phyloP scores from a whole-genome alignment of 768 basidiomycete genomes.

The Terana coerulea region DNA sequence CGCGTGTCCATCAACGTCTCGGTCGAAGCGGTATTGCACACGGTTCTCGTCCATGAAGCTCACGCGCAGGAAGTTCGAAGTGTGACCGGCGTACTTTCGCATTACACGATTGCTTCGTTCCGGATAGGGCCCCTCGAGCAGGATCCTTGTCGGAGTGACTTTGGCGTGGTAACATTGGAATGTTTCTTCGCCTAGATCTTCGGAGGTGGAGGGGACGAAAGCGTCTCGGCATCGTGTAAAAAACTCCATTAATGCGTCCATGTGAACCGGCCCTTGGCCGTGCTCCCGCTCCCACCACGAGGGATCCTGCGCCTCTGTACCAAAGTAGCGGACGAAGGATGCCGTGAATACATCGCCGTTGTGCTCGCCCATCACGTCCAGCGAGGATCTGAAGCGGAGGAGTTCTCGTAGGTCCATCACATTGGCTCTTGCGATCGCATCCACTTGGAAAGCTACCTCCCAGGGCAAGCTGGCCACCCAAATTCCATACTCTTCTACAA shows the following conservation, averaged over 20 bases:
- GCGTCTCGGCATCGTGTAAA: not conserved
- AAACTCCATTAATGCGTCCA: not conserved
- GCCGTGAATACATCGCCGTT: no score
- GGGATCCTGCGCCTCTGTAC: constrained; percentile 21
- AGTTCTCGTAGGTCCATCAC: no score
- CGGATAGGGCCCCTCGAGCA: constrained; percentile 70
- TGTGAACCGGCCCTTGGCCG: not conserved
- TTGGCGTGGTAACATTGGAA: constrained; percentile 66
- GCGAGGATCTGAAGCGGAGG: no score
- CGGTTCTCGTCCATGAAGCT: constrained; percentile 80
- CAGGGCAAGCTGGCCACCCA: no score
- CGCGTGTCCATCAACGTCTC: constrained; percentile 35
- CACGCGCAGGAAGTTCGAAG: constrained; percentile 73
- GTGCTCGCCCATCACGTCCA: no score
- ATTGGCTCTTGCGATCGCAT: no score
- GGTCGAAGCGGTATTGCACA: constrained; percentile 33
- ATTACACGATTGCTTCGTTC: constrained; percentile 78
- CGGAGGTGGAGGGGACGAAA: not conserved
- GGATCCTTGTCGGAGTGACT: constrained; percentile 67
- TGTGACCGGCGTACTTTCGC: constrained; percentile 53
- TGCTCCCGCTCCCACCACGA: constrained; percentile 19
- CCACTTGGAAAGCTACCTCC: no score
- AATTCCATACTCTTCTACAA: no score
- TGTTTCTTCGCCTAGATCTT: no score
- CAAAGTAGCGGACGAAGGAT: constrained; percentile 38